Evolutionary conservation across 768 basidiomycete genomes (phyloP), one percentile per base, ranked within the genome.

Genomic region (Calocybe gangraenosa): DNA sequence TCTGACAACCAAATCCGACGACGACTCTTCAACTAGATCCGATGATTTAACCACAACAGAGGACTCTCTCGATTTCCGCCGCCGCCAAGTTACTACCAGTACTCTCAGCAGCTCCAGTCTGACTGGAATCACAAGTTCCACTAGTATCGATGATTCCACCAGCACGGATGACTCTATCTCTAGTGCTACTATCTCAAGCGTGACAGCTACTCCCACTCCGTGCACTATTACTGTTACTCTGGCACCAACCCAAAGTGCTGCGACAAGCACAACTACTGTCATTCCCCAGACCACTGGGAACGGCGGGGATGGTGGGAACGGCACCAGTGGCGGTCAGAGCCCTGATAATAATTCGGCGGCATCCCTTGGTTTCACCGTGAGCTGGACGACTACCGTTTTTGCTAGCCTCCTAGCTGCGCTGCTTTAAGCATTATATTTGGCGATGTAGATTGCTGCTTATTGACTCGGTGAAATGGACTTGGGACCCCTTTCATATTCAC

Each of bases 171-270:
- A 13, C 38, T 13, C 22, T n/a, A 7, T 5, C 38, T n/a, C 4
- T 23, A 19, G 10, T 5, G 17, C 21, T 19, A 42, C 8, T 17
- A 15, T 25, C 13, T 10, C 10, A 23, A 25, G 22, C 17, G 28
- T 13, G 13, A 36, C 43, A 3, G 28, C 15, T 13, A 36, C 42
- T 23, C 9, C 28, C 3, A n/a, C 22, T 6, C 19, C 32, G 8
- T 44, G 43, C 34, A 44, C 43, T 3, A 21, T 44, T n/a, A 44
- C 43, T 15, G 43, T 44, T 13, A 44, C 43, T 19, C 22, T 7
- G 2, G 1, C 35, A 7, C 20, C 33, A 19, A 2, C 17, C 8
- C 10, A 15, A 15, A 34, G 37, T 10, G 25, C 11, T 28, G 11
- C 25, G 25, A 28, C 25, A 11, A 28, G 25, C 25, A 28, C n/a